phyloP scores from a whole-genome alignment of 257 asterid genomes.

The Parsonsia alboflavescens region DNA sequence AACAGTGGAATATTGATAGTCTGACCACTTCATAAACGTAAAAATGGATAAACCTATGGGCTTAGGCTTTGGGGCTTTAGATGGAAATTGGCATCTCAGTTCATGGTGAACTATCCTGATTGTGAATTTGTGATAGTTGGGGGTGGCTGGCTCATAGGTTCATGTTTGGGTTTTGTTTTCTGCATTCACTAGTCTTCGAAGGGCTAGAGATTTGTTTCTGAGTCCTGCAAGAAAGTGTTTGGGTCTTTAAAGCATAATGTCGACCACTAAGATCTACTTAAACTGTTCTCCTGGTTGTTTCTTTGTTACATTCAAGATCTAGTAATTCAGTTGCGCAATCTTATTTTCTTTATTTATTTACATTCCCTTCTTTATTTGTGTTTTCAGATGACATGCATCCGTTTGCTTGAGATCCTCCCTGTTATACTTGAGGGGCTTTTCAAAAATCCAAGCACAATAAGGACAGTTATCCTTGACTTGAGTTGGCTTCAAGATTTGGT shows the following conservation, averaged over 20 bases:
- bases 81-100: background rate
- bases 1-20: background rate
- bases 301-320: background rate
- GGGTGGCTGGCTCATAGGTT: background rate
- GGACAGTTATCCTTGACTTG: conserved; percentile 31
- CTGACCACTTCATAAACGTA: background rate
- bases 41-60: conserved; percentile 2
- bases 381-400: conserved; percentile 85
- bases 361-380: conserved; percentile 14
- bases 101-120: background rate
- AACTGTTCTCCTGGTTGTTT: background rate
- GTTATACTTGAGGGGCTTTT: conserved; percentile 56
- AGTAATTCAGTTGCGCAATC: background rate
- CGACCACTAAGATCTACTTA: background rate
- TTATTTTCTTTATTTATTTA: background rate
- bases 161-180: background rate
- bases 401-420: conserved; percentile 80
- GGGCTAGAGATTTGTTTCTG: background rate
- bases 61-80: background rate
- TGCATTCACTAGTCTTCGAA: background rate
- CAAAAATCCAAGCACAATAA: conserved; percentile 27
- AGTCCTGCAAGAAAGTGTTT: background rate
- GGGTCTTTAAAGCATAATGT: background rate
- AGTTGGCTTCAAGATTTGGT: conserved; percentile 78
- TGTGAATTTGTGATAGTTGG: background rate